Percentiles rank a stretch among this genome's conserved stretches.
Conservation (phyloP, 352 stramenopile genomes). For the Phytophthora agathidicida region DNA sequence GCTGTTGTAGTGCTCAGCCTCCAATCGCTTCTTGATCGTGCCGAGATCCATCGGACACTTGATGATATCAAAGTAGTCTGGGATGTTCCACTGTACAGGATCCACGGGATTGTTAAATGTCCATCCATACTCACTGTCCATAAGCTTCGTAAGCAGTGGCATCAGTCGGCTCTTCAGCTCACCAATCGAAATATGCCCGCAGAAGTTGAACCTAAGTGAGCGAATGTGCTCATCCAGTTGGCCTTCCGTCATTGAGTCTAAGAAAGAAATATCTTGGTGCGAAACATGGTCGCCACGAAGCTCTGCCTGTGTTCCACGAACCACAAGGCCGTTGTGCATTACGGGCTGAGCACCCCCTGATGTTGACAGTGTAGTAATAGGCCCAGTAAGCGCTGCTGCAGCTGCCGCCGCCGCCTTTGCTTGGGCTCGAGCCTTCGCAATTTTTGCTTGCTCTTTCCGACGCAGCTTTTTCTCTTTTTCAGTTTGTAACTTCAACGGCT, state of each 20-base stretch:
- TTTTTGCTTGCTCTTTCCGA: conserved; percentile 82
- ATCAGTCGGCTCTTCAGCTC: conserved; percentile 86
- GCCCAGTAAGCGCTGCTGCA: conserved; percentile 21
- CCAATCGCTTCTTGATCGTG: conserved; percentile 97
- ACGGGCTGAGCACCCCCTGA: conserved; percentile 17
- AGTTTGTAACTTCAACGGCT: conserved; percentile 74
- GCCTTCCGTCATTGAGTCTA: conserved; percentile 87
- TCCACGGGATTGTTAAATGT: conserved; percentile 96
- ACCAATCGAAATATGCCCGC: conserved; percentile 79
- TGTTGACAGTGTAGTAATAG: conserved; percentile 12
- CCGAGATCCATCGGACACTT: conserved; percentile 99
- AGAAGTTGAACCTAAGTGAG: conserved; percentile 91
- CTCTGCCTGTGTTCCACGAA: conserved; percentile 69
- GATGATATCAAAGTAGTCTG: conserved; percentile 93
- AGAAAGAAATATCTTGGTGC: conserved; percentile 88
- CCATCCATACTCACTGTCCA: conserved; percentile 90
- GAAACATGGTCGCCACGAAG: conserved; percentile 62
- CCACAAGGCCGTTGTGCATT: conserved; percentile 71
- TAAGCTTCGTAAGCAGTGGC: conserved; percentile 85
- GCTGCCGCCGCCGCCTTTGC: conserved; percentile 65
- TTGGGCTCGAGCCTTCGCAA: conserved; percentile 75
- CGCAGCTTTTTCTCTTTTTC: conserved; percentile 90
- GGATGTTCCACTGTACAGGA: conserved; percentile 93
- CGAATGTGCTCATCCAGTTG: conserved; percentile 90
- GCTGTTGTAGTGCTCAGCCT: conserved; percentile 95